These are phyloP conservation scores for Hylodesmum podocarpum DNA, from an alignment of 306 rosid genomes.

Conservation along the genomic window DNA sequence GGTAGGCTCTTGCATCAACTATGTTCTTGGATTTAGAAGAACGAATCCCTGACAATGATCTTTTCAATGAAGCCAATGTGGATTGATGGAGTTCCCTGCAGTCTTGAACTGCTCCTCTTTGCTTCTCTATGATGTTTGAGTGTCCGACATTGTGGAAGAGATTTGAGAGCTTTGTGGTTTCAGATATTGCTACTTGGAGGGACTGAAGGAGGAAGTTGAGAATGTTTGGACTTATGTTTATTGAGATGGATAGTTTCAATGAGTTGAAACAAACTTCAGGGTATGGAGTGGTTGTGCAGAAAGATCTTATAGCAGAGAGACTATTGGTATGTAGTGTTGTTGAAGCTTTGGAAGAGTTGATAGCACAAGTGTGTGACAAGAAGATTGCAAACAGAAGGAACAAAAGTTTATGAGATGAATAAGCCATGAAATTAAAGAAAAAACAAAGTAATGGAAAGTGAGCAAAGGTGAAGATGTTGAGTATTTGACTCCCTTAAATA, in stretches of 20 bases:
- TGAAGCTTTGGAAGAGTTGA: slow-evolving; percentile 35
- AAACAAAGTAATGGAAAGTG: background rate
- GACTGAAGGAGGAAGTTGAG: slow-evolving; percentile 57
- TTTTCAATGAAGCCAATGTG: slow-evolving; percentile 51
- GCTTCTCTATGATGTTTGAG: slow-evolving; percentile 59
- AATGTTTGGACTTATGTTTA: slow-evolving; percentile 68
- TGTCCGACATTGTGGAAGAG: slow-evolving; percentile 40
- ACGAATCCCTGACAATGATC: slow-evolving; percentile 53
- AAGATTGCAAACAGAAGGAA: slow-evolving; percentile 34
- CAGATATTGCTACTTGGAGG: slow-evolving; percentile 61
- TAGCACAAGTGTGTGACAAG: slow-evolving; percentile 23
- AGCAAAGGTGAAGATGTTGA: background rate
- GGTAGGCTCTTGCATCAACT: slow-evolving; percentile 60
- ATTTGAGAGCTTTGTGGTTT: slow-evolving; percentile 62
- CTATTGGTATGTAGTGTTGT: slow-evolving; percentile 30
- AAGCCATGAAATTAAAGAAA: slow-evolving; percentile 48
- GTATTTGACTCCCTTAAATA: background rate
- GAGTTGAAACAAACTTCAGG: slow-evolving; percentile 67
- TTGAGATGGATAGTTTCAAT: slow-evolving; percentile 68
- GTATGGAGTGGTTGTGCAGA: slow-evolving; percentile 67
- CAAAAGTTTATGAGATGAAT: slow-evolving; percentile 33
- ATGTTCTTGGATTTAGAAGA: slow-evolving; percentile 25
- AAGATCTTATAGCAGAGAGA: slow-evolving; percentile 48
- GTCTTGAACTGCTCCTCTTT: slow-evolving; percentile 68
- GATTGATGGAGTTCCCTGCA: slow-evolving; percentile 72